Evolutionary conservation across 768 basidiomycete species (phyloP).

Genomic region (Lentinus tigrinus): DNA sequence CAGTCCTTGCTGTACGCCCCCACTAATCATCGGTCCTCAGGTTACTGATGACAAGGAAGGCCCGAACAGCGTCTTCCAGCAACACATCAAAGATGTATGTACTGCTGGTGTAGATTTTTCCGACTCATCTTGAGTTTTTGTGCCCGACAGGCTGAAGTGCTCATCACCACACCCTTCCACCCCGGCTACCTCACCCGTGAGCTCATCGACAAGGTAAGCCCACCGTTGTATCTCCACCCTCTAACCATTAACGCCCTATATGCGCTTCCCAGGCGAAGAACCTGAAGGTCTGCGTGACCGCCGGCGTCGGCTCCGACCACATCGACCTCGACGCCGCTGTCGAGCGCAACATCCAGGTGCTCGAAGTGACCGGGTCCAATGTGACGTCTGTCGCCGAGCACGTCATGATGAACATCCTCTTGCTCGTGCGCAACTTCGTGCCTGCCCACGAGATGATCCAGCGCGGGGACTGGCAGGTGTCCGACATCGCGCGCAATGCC

Average conservation of each 20-base stretch:
- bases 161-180: slow-evolving; percentile 87
- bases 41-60: slow-evolving; percentile 87
- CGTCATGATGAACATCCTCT: slow-evolving; percentile 86
- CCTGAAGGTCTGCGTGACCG: slow-evolving; percentile 86
- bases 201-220: slow-evolving; percentile 51
- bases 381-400: slow-evolving; percentile 91
- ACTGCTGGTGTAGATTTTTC: background rate
- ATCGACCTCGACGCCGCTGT: slow-evolving; percentile 89
- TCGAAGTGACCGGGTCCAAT: slow-evolving; percentile 79
- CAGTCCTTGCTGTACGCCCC: background rate
- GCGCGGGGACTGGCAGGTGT: slow-evolving; percentile 84
- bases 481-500: slow-evolving; percentile 76
- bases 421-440: slow-evolving; percentile 87
- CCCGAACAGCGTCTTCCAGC: slow-evolving; percentile 76
- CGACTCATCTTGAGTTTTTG: background rate
- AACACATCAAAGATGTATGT: slow-evolving; percentile 75
- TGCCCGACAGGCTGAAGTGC: slow-evolving; percentile 58
- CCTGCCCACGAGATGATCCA: slow-evolving; percentile 90
- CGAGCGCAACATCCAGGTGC: slow-evolving; percentile 68
- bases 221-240: background rate
- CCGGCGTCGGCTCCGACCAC: slow-evolving; percentile 89
- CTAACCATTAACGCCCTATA: background rate
- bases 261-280: slow-evolving; percentile 56
- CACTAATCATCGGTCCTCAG: slow-evolving; percentile 31
- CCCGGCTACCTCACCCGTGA: slow-evolving; percentile 81